phyloP scores from a whole-genome alignment of 768 basidiomycete genomes.

The Tricholoma matsutake region DNA sequence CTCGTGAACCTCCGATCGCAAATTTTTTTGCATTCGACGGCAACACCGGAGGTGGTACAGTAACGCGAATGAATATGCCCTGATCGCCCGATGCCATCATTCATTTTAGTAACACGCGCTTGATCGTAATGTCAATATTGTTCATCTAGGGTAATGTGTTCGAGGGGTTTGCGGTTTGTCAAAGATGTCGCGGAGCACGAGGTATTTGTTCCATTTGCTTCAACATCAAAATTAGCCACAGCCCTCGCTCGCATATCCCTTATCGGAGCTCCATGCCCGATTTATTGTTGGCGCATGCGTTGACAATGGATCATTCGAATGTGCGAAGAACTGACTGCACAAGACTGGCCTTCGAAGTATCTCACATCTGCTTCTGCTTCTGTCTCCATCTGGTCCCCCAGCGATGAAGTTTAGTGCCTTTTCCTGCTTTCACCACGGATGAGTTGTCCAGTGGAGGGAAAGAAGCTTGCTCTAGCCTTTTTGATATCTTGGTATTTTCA shows the following conservation, averaged over 20 bases:
- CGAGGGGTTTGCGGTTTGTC: slow-evolving; percentile 10
- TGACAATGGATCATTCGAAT: slow-evolving; percentile 4
- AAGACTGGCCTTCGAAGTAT: neutral
- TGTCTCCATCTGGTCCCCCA: neutral
- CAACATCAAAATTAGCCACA: neutral
- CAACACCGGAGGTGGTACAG: slow-evolving; percentile 70
- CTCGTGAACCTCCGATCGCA: slow-evolving; percentile 88
- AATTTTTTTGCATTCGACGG: slow-evolving; percentile 93
- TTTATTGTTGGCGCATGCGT: neutral
- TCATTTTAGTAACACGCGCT: neutral
- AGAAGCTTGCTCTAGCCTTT: neutral
- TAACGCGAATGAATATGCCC: slow-evolving; percentile 52
- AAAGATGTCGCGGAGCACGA: neutral
- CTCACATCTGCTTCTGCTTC: neutral
- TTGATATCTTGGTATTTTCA: neutral
- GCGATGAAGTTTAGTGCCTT: neutral
- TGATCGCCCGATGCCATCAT: slow-evolving; percentile 16
- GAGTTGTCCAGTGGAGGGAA: neutral
- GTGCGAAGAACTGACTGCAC: slow-evolving; percentile 13
- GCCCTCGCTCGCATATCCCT: neutral
- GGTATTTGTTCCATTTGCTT: neutral
- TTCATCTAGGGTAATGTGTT: slow-evolving; percentile 11
- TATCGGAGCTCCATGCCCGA: neutral
- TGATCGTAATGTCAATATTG: neutral
- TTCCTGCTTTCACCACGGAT: neutral